These are phyloP conservation scores for Cnidoscolus chayamansa DNA, from an alignment of 441 rosid species.

Conservation along the genomic window DNA sequence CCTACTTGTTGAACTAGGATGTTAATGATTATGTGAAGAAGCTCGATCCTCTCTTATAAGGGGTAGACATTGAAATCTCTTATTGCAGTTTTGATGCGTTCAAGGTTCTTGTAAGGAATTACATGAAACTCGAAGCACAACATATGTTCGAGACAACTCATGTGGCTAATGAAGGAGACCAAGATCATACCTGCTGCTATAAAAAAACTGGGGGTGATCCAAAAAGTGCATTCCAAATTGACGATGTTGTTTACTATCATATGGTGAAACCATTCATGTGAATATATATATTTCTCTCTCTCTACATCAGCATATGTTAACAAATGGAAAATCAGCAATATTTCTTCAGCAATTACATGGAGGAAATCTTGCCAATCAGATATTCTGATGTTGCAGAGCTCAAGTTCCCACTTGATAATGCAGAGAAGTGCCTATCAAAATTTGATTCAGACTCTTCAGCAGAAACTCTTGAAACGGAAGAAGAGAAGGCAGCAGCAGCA, in stretches of 20 bases:
- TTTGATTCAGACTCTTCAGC: slow-evolving; percentile 48
- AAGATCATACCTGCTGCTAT: slow-evolving; percentile 47
- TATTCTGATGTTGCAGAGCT: slow-evolving; percentile 65
- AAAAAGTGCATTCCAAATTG: too few relatives aligned
- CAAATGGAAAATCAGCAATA: too few relatives aligned
- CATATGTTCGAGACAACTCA: slow-evolving; percentile 32
- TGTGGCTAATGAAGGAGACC: slow-evolving; percentile 39
- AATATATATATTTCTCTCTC: too few relatives aligned
- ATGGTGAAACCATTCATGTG: too few relatives aligned
- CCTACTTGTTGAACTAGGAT: slow-evolving; percentile 59
- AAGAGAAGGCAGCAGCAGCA: not conserved
- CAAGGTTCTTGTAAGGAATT: slow-evolving; percentile 59
- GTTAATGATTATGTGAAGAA: slow-evolving; percentile 59
- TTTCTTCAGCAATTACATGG: too few relatives aligned
- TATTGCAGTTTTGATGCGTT: slow-evolving; percentile 61
- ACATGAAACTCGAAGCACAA: slow-evolving; percentile 47
- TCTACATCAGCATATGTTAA: too few relatives aligned
- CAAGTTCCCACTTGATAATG: slow-evolving; percentile 39
- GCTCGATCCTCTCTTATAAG: slow-evolving; percentile 67
- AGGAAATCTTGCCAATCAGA: too few relatives aligned
- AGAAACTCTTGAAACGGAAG: slow-evolving; percentile 26
- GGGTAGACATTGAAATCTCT: slow-evolving; percentile 68
- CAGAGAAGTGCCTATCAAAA: slow-evolving; percentile 43
- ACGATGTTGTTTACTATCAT: too few relatives aligned
- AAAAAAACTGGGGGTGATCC: too few relatives aligned